Conservation (phyloP, 805 yeast genomes). For the Lachancea sp. region DNA sequence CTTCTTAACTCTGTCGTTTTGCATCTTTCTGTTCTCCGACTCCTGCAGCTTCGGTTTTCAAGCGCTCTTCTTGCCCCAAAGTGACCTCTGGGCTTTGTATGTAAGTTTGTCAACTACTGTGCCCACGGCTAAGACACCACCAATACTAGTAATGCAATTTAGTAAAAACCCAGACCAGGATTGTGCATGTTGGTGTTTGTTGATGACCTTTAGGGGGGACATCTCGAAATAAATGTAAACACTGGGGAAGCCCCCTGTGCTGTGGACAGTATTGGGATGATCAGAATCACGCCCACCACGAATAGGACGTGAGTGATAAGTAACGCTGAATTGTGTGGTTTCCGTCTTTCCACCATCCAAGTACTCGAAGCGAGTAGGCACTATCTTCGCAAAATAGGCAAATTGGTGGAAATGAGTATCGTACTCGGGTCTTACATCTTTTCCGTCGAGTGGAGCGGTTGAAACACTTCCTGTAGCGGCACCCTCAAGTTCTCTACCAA, state of each 20-base stretch:
- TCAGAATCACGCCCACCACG: slow-evolving; percentile 85
- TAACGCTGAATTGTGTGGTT: slow-evolving; percentile 86
- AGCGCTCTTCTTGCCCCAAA: slow-evolving; percentile 33
- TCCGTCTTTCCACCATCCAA: slow-evolving; percentile 38
- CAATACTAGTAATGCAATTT: slow-evolving; percentile 81
- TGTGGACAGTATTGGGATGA: slow-evolving; percentile 78
- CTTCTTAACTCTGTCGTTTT: neutral
- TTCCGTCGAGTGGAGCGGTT: slow-evolving; percentile 54
- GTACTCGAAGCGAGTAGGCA: slow-evolving; percentile 78
- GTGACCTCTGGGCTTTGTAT: slow-evolving; percentile 78
- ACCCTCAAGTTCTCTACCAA: slow-evolving; percentile 48
- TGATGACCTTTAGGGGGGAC: slow-evolving; percentile 86
- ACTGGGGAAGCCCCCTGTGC: slow-evolving; percentile 88
- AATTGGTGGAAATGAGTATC: slow-evolving; percentile 55
- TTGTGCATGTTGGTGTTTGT: slow-evolving; percentile 59
- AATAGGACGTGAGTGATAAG: slow-evolving; percentile 80
- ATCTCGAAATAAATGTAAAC: slow-evolving; percentile 83
- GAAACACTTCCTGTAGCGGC: slow-evolving; percentile 37
- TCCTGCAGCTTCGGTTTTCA: slow-evolving; percentile 8
- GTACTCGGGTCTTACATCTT: slow-evolving; percentile 27
- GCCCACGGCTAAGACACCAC: slow-evolving; percentile 91
- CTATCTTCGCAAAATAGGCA: slow-evolving; percentile 82
- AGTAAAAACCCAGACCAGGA: slow-evolving; percentile 78
- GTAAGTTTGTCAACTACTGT: slow-evolving; percentile 81
- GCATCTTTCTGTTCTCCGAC: neutral